A percentile compares a stretch with the other conserved stretches of the same genome.
Conservation (phyloP, 169 alveolate species). For the Plasmodium sp. region DNA sequence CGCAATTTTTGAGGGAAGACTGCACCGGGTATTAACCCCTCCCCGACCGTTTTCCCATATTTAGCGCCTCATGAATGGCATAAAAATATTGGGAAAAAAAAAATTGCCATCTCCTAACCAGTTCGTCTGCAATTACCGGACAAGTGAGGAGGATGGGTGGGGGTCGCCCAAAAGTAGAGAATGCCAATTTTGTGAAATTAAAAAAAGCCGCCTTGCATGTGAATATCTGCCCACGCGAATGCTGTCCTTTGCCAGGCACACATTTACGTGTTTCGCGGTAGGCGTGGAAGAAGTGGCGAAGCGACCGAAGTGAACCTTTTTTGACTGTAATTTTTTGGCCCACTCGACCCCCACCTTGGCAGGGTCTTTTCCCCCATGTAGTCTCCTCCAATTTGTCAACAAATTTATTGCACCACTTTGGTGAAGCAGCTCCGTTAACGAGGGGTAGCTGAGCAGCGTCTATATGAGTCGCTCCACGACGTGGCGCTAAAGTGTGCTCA, state of each 20-base stretch:
- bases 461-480: background rate
- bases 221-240: background rate
- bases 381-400: background rate
- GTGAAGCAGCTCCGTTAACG: background rate
- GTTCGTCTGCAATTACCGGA: background rate
- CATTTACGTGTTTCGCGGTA: background rate
- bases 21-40: background rate
- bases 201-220: background rate
- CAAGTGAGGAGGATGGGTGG: background rate
- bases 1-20: background rate
- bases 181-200: background rate
- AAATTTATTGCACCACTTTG: background rate
- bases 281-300: too few species aligned
- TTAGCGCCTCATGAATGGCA: background rate
- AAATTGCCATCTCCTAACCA: background rate
- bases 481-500: background rate
- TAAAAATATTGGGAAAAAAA: background rate
- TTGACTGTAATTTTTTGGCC: background rate
- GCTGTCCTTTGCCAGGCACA: background rate
- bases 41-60: background rate
- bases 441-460: background rate
- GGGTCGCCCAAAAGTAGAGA: background rate
- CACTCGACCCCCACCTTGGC: background rate
- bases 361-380: background rate
- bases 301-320: background rate